Base-by-base conservation (phyloP, 345 rosid genomes). In the Salix purpurea region DNA sequence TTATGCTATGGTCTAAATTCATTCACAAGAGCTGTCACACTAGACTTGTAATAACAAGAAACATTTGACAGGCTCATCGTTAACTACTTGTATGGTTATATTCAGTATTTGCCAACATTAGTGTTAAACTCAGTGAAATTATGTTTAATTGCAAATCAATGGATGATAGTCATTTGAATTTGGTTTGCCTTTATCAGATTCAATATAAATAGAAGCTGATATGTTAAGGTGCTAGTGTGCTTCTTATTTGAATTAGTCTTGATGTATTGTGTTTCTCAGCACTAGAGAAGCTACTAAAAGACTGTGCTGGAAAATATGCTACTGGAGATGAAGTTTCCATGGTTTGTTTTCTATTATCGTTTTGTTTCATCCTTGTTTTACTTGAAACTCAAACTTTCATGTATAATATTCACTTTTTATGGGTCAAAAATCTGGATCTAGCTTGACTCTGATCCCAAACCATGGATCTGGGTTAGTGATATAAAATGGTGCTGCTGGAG, bases 271-370 rank as follows among this genome's bases (percentile, higher is more conserved):
- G 58, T 83, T 70, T 82, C 78, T 82, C 86, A 94, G 94, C 94
- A 14, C 90, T 92, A 14, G 95, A 91, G 88, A 83, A 84, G 84
- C 86, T 92, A 48, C 81, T 94, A 68, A 87, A 80, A 75, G 87
- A 72, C 74, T 86, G 72, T 48, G 83, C 95, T 76, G 92, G 98
- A 70, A 88, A 80, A 83, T 91, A 88, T 82, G 97, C 97, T 0
- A 90, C 89, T 36, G 95, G 94, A 66, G 91, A 90, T 78, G 90
- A 89, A 81, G 85, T 91, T 86, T 88, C 7, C 76, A 73, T 90
- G 97, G 97, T 89, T 76, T 72, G 80, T 73, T 73, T 71, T 77
- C 34, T 19, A 36, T 32, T 30, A 6, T 16, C 14, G 15, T 66
- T 15, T 30, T 18, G 5, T 44, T 48, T 74, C 82, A 58, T 77